Evolutionary conservation across 139 green algal species (phyloP), one percentile per base, ranked within the genome.

Genomic region (Chlamydomonas schloesseri): DNA sequence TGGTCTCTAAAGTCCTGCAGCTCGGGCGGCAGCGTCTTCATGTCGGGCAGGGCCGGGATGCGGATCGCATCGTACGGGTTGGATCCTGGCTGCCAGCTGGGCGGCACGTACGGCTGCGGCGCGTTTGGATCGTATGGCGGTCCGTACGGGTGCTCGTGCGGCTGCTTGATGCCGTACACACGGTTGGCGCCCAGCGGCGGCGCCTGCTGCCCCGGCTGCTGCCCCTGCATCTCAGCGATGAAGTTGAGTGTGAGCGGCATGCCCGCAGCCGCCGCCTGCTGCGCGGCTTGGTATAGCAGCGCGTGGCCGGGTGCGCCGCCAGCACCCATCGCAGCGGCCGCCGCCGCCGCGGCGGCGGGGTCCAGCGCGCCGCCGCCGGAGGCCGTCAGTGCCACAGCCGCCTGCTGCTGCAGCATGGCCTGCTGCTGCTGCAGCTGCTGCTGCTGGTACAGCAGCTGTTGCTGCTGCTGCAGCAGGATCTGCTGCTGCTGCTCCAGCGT

Each of bases 1-100:
- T 90, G 87, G 31, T 90, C 87, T 0, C 87, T 24, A 73, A 90
- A 90, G 34, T 69, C 80, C 73, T 84, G 72, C 64, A 90, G 50
- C 73, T 90, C 87, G 20, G 65, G 50, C 53, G 84, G 84, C n/a
- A 72, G 29, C 5, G 20, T 24, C 21, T 29, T 50, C 65, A 89
- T 70, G 57, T 89, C 84, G 24, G 84, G 84, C 57, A 89, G 76
- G 42, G 60, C 72, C 11, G 84, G 76, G 62, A 89, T 81, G 29
- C 65, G 67, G 57, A 89, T 84, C 21, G 46, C 21, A 0, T 80
- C 84, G 67, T 89, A 89, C 31, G 84, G 84, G 46, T 89, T 55
- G 34, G 36, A 26, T 10, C 23, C 60, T 0, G 42, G 42, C 42
- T 50, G 42, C 23, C 18, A 23, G 60, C 60, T 67, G 23, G 60